Evolutionary conservation across 2,329 filamentous ascomycete genomes (phyloP).

Genomic region (Fusarium transvaalense): DNA sequence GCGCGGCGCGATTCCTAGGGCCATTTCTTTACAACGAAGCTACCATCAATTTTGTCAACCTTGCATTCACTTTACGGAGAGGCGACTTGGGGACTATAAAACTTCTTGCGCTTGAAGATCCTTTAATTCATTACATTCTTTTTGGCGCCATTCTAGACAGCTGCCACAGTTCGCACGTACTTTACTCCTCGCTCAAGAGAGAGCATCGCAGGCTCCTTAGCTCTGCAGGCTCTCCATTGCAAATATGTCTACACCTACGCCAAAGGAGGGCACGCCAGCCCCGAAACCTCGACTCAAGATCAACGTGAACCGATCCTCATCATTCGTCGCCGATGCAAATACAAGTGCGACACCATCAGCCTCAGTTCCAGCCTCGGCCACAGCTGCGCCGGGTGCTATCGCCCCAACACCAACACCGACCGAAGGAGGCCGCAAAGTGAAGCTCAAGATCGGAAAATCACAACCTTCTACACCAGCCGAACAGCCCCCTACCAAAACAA

Average conservation of each 20-base stretch:
- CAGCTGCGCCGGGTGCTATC: slow-evolving; percentile 2
- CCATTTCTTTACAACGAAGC: background rate
- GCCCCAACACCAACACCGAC: slow-evolving; percentile 43
- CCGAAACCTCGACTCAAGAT: slow-evolving; percentile 57
- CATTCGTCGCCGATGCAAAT: slow-evolving; percentile 50
- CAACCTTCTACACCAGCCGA: slow-evolving; percentile 56
- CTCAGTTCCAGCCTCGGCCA: slow-evolving; percentile 24
- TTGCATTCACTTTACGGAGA: background rate
- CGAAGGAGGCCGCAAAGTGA: slow-evolving; percentile 56
- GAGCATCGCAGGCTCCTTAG: slow-evolving; percentile 14
- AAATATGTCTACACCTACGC: slow-evolving; percentile 50
- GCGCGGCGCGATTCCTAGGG: slow-evolving; percentile 18
- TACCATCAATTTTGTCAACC: slow-evolving; percentile 3
- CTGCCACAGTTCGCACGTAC: background rate
- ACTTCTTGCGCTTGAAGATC: background rate
- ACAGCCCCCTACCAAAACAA: slow-evolving; percentile 62
- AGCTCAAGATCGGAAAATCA: slow-evolving; percentile 58
- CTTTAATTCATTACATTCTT: background rate
- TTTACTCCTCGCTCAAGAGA: slow-evolving; percentile 12
- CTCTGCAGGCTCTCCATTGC: slow-evolving; percentile 13
- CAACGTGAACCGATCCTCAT: slow-evolving; percentile 55
- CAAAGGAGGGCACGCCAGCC: slow-evolving; percentile 44
- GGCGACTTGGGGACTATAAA: background rate
- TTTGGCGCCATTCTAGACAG: background rate
- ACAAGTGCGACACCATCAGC: slow-evolving; percentile 36